Conservation (phyloP, 2,329 filamentous ascomycete genomes). For the Colletotrichum lini region DNA sequence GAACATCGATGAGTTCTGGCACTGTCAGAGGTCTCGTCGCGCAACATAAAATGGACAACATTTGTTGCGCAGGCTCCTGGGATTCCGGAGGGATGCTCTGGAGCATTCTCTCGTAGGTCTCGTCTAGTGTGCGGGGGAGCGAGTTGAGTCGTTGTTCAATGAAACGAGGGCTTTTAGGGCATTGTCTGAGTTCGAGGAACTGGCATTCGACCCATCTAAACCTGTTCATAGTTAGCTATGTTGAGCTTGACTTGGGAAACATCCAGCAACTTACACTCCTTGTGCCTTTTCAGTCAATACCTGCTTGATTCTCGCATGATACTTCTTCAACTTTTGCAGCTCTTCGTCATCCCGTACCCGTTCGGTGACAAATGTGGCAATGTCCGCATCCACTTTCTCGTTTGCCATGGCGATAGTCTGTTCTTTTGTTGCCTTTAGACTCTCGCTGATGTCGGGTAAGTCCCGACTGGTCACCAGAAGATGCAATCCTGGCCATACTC, state of each 20-base stretch:
- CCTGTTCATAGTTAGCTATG: not conserved
- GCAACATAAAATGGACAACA: conserved; percentile 9
- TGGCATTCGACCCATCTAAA: conserved; percentile 6
- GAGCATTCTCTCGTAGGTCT: conserved; percentile 47
- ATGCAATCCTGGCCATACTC: not conserved
- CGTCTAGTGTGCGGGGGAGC: conserved; percentile 47
- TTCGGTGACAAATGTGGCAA: not conserved
- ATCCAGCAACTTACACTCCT: not conserved
- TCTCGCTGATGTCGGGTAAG: not conserved
- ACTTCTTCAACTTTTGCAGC: not conserved
- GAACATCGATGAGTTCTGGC: conserved; percentile 11
- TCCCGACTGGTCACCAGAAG: conserved; percentile 6
- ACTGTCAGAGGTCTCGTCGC: conserved; percentile 7
- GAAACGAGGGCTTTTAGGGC: not conserved
- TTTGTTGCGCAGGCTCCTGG: not conserved
- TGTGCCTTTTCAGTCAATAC: not conserved
- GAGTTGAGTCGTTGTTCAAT: conserved; percentile 33
- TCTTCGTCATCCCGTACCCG: not conserved
- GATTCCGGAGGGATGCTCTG: not conserved
- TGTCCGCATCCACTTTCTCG: not conserved
- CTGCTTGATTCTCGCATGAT: not conserved
- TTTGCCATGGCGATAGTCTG: not conserved
- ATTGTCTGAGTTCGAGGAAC: not conserved
- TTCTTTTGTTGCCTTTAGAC: not conserved
- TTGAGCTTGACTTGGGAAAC: not conserved